phyloP scores from a whole-genome alignment of 2,329 filamentous ascomycete genomes.

The Trichoderma aggressivum region DNA sequence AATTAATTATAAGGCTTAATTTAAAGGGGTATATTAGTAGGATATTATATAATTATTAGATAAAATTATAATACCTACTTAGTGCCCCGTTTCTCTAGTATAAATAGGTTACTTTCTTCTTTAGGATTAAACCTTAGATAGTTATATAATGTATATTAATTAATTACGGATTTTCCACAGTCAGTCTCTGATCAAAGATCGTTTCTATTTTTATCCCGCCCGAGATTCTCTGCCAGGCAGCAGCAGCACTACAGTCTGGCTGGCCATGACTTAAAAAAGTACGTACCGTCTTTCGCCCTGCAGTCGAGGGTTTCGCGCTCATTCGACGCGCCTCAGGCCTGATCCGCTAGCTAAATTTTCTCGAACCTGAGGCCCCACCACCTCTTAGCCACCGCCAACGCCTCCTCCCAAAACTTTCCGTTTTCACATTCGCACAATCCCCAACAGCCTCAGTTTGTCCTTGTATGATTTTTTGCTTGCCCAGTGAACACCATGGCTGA shows the following conservation, averaged over 20 bases:
- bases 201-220: neutral
- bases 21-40: too few species aligned
- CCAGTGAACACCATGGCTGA: conserved; percentile 53
- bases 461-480: conserved; percentile 26
- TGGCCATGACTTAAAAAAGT: neutral
- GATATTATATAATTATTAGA: too few species aligned
- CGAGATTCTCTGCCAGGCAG: neutral
- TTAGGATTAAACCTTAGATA: too few species aligned
- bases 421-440: conserved; percentile 29
- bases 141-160: too few species aligned
- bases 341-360: conserved; percentile 36
- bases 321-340: conserved; percentile 29
- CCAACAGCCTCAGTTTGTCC: conserved; percentile 24
- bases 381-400: conserved; percentile 39
- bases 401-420: conserved; percentile 34
- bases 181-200: neutral
- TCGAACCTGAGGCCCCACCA: conserved; percentile 37
- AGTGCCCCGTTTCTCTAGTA: too few species aligned
- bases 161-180: too few species aligned
- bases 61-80: too few species aligned
- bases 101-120: too few species aligned
- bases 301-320: conserved; percentile 14
- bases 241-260: too few species aligned
- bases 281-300: conserved; percentile 3
- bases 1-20: too few species aligned